Evolutionary conservation across 139 green algal genomes (phyloP), one percentile per base, ranked within the genome.

Genomic region (Chlorella sp.): DNA sequence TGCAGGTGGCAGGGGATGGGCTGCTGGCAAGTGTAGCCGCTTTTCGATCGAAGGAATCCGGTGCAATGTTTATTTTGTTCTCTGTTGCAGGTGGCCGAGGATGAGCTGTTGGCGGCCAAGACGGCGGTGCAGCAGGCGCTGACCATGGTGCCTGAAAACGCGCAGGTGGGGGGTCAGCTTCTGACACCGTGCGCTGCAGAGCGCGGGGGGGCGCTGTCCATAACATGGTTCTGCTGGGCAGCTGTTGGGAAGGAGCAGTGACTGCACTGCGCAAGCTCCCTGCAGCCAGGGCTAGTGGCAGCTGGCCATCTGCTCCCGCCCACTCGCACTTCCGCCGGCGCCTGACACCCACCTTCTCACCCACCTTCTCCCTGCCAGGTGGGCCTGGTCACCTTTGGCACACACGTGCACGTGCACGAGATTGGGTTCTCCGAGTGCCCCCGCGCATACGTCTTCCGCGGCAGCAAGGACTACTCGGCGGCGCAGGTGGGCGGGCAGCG

Each of bases 331-430:
- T n/a, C n/a, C n/a, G n/a, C n/a, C n/a, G n/a, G n/a, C n/a, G n/a
- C n/a, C n/a, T n/a, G n/a, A n/a, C n/a, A n/a, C n/a, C n/a, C 58
- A 3, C 72, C 19, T 67, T 40, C 17, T 41, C 73, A 8, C 75
- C 75, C 28, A 43, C 74, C 72, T 65, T 44, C 56, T 38, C 48
- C n/a, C 56, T 38, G 65, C n/a, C 90, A 94, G 44, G 91, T 98
- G 30, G 95, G 94, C 7, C 92, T 99, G 16, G 89, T 99, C 56
- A 99, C 97, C 6, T 99, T 96, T 92, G 97, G 97, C 76, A 97
- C 93, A 1, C 95, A 98, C 84, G 97, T 99, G 58, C 95, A 99
- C 51, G 97, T 99, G 51, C 96, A 99, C 89, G 97, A 99, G 91
- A 91, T 99, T 80, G 96, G 97, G 41, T 98, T 96, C 86, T 80